Evolutionary conservation across 1,284 basidiomycete genomes (phyloP).

Genomic region (Trichosporon sp.): DNA sequence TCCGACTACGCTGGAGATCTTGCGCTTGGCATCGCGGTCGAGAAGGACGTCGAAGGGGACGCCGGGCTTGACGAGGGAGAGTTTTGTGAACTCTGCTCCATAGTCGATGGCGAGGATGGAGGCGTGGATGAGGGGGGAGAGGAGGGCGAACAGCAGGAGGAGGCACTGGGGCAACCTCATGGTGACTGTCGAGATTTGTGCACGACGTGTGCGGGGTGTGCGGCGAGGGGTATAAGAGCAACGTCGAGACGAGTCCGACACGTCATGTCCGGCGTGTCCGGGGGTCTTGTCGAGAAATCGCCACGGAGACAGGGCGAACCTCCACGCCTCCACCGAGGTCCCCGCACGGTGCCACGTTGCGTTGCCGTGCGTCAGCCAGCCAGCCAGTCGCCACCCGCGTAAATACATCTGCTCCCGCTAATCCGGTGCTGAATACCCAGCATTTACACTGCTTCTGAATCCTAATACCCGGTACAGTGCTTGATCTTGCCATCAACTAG

Average conservation of each 20-base stretch:
- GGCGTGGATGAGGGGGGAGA: conserved; percentile 41
- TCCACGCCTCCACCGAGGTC: conserved; percentile 2
- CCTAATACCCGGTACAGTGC: background rate
- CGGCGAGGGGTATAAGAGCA: background rate
- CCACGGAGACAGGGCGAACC: background rate
- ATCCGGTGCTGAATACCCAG: background rate
- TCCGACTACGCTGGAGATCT: conserved; percentile 80
- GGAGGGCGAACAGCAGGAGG: conserved; percentile 34
- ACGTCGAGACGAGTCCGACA: background rate
- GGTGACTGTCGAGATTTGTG: background rate
- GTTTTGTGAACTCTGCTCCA: conserved; percentile 93
- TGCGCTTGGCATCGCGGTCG: conserved; percentile 94
- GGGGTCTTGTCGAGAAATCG: background rate
- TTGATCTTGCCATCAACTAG: too few species aligned
- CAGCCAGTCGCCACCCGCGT: background rate
- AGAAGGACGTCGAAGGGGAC: conserved; percentile 93
- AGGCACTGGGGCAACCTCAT: conserved; percentile 24
- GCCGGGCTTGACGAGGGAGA: conserved; percentile 92
- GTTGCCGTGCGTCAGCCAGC: too few species aligned
- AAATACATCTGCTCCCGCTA: background rate
- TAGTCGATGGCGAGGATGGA: conserved; percentile 87
- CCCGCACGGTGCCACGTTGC: background rate
- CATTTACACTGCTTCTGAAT: background rate
- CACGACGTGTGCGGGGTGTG: background rate
- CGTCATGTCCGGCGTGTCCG: background rate